A percentile compares a stretch with the other conserved stretches of the same genome.
phyloP scores from a whole-genome alignment of 1,284 basidiomycete genomes.

The Moesziomyces sp. region DNA sequence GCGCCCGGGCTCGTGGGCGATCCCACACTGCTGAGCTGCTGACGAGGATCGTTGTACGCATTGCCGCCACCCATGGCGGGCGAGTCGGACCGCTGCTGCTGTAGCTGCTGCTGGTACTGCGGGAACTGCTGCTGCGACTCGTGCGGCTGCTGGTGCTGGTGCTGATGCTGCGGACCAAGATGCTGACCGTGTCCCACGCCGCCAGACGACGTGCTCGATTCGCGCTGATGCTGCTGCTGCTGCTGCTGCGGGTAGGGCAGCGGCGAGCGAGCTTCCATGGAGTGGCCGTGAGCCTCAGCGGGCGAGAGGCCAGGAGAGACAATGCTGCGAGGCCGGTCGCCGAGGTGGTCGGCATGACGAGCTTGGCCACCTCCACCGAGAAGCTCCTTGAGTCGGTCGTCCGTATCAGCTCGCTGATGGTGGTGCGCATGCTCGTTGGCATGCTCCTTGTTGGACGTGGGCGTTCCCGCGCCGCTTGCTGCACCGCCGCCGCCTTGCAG shows the following conservation, averaged over 20 bases:
- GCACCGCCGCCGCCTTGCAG: conserved; percentile 44
- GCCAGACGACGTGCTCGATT: conserved; percentile 28
- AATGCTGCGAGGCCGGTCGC: conserved; percentile 27
- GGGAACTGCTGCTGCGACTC: conserved; percentile 16
- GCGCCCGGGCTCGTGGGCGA: conserved; percentile 23
- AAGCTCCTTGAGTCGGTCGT: conserved; percentile 30
- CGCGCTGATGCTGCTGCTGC: conserved; percentile 39
- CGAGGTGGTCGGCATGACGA: conserved; percentile 10
- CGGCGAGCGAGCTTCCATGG: conserved; percentile 36
- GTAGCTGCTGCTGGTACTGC: conserved; percentile 19
- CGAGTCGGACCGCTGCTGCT: conserved; percentile 36
- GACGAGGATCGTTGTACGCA: conserved; percentile 30
- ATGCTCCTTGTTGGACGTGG: conserved; percentile 14
- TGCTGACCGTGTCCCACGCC: conserved; percentile 12
- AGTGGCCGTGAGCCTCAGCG: conserved; percentile 16
- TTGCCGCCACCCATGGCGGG: conserved; percentile 19
- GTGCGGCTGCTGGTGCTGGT: conserved; percentile 13
- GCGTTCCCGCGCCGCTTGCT: conserved; percentile 21
- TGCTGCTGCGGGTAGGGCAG: conserved; percentile 24
- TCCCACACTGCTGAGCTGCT: conserved; percentile 23
- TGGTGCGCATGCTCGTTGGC: conserved; percentile 1
- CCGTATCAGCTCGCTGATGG: conserved; percentile 18
- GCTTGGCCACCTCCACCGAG: conserved; percentile 19
- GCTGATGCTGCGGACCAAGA: conserved; percentile 23
- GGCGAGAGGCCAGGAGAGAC: conserved; percentile 27